These are phyloP conservation scores for Xylaria telfairii DNA, from an alignment of 495 filamentous ascomycete genomes.

Conservation along the genomic window DNA sequence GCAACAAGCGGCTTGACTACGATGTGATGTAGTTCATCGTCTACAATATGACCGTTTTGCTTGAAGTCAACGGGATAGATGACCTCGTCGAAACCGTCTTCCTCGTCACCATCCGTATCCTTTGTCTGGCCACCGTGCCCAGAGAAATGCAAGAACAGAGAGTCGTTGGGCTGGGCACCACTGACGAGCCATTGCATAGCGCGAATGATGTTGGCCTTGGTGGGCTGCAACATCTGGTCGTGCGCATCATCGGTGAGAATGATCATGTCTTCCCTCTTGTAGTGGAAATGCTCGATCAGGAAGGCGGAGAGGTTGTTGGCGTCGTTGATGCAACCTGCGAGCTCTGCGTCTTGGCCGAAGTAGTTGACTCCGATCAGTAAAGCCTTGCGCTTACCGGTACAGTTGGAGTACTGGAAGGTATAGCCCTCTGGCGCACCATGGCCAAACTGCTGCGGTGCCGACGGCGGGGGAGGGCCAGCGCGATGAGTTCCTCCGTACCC, in stretches of 20 bases:
- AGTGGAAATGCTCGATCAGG: slow-evolving; percentile 76
- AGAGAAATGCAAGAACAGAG: slow-evolving; percentile 64
- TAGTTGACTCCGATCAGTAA: slow-evolving; percentile 96
- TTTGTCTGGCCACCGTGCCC: slow-evolving; percentile 60
- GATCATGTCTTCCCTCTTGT: slow-evolving; percentile 60
- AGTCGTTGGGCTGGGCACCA: slow-evolving; percentile 54
- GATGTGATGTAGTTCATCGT: slow-evolving; percentile 92
- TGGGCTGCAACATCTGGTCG: slow-evolving; percentile 51
- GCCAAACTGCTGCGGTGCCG: slow-evolving; percentile 52
- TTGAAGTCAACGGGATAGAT: slow-evolving; percentile 97
- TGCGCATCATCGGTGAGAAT: slow-evolving; percentile 55
- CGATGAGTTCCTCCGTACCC: slow-evolving; percentile 39
- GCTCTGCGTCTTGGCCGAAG: slow-evolving; percentile 81
- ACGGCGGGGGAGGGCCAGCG: slow-evolving; percentile 56
- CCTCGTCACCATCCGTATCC: slow-evolving; percentile 73
- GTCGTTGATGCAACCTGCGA: slow-evolving; percentile 94
- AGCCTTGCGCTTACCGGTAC: slow-evolving; percentile 84
- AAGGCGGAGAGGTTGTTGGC: slow-evolving; percentile 89
- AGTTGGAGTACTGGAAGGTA: slow-evolving; percentile 85
- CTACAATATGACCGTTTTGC: slow-evolving; percentile 87
- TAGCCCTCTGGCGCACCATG: slow-evolving; percentile 55
- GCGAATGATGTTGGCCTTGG: slow-evolving; percentile 56
- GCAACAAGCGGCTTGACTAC: slow-evolving; percentile 83
- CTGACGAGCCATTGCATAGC: slow-evolving; percentile 57
- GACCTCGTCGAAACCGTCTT: slow-evolving; percentile 93